Conservation (phyloP, 2,329 filamentous ascomycete genomes). For the Davidsoniella australis region DNA sequence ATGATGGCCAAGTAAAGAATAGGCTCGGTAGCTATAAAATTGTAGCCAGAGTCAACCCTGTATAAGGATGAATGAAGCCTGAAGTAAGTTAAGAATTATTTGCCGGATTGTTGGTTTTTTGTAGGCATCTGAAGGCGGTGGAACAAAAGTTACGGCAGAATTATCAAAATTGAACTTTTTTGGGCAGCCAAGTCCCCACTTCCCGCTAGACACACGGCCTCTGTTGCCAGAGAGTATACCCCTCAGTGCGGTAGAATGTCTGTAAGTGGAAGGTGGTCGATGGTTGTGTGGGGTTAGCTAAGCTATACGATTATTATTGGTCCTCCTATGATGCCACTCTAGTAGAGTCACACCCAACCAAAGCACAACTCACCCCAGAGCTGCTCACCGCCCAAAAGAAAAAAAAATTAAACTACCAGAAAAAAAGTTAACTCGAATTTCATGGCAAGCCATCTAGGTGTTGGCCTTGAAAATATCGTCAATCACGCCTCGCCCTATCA, state of each 20-base stretch:
- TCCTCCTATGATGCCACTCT: no score
- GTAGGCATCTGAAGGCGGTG: constrained; percentile 4
- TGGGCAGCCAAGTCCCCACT: not conserved
- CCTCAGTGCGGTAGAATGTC: not conserved
- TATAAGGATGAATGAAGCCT: not conserved
- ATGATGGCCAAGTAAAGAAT: no score
- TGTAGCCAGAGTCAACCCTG: no score
- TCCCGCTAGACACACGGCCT: not conserved
- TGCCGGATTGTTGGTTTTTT: not conserved
- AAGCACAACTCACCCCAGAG: not conserved
- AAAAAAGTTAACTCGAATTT: not conserved
- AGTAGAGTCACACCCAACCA: not conserved
- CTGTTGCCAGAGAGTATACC: no score
- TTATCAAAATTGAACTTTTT: not conserved
- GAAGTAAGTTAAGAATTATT: not conserved
- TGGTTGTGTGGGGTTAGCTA: not conserved
- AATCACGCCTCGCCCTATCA: no score
- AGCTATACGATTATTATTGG: no score
- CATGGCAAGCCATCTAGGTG: no score
- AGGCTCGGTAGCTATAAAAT: no score
- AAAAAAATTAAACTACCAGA: not conserved
- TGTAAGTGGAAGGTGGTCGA: not conserved
- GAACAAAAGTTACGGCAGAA: constrained; percentile 1
- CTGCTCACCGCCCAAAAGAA: constrained; percentile 2
- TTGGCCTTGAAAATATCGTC: no score